Conservation (phyloP, 257 asterid species). For the Leonotis leonurus region DNA sequence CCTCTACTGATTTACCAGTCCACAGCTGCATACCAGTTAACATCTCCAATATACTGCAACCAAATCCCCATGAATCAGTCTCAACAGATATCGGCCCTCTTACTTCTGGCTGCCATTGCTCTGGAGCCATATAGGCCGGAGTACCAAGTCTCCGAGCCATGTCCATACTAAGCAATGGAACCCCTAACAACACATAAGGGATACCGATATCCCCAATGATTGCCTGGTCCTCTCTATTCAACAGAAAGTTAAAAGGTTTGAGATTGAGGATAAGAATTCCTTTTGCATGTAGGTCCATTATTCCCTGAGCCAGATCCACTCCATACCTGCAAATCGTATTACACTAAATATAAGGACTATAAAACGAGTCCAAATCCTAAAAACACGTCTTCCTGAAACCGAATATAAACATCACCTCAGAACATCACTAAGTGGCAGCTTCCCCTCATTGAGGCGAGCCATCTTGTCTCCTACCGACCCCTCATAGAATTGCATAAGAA, state of each 20-base stretch:
- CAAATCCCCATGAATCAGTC: constrained; percentile 96
- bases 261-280: constrained; percentile 70
- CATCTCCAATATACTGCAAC: constrained; percentile 86
- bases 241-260: constrained; percentile 71
- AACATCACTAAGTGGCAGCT: constrained; percentile 62
- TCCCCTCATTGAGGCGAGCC: constrained; percentile 62
- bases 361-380: neutral
- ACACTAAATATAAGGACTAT: neutral
- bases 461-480: constrained; percentile 79
- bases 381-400: neutral
- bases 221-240: constrained; percentile 53
- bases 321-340: constrained; percentile 54
- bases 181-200: constrained; percentile 53
- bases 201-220: constrained; percentile 67
- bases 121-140: constrained; percentile 93
- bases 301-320: constrained; percentile 71
- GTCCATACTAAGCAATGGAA: constrained; percentile 49
- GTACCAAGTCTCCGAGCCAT: constrained; percentile 64
- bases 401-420: constrained; percentile 50
- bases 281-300: constrained; percentile 72
- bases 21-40: constrained; percentile 79
- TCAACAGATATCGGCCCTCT: constrained; percentile 80
- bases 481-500: constrained; percentile 74
- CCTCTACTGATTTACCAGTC: constrained; percentile 73
- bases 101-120: constrained; percentile 88